Conservation (phyloP, 768 basidiomycete species). For the Suillus variegatus region DNA sequence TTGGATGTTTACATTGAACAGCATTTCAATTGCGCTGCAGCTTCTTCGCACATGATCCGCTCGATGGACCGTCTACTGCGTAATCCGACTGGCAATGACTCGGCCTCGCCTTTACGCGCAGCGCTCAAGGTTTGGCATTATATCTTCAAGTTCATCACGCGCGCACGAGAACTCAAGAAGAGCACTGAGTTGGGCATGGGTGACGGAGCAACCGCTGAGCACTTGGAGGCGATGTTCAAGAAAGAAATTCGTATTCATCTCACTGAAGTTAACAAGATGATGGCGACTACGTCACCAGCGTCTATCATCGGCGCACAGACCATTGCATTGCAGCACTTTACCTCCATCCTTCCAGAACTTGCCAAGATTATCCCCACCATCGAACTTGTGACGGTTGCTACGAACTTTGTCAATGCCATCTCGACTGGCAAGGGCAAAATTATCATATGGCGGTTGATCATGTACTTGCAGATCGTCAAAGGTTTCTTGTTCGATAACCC, state of each 20-base stretch:
- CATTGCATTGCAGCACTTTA: constrained; percentile 90
- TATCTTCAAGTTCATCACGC: constrained; percentile 91
- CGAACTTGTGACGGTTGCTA: constrained; percentile 85
- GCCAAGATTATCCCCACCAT: constrained; percentile 76
- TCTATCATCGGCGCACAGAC: constrained; percentile 97
- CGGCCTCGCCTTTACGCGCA: constrained; percentile 77
- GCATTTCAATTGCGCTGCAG: constrained; percentile 81
- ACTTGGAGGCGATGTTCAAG: constrained; percentile 84
- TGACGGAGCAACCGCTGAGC: constrained; percentile 80
- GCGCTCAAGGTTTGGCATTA: constrained; percentile 97
- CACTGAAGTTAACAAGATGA: constrained; percentile 82
- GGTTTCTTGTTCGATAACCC: constrained; percentile 85
- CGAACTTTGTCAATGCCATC: constrained; percentile 85
- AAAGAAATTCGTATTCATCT: constrained; percentile 79
- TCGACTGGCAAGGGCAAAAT: constrained; percentile 81
- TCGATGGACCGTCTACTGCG: constrained; percentile 84
- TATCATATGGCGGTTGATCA: constrained; percentile 89
- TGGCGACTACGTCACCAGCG: constrained; percentile 74
- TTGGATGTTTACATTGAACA: constrained; percentile 91
- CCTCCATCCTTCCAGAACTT: constrained; percentile 87
- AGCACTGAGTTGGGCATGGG: constrained; percentile 77
- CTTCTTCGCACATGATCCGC: constrained; percentile 81
- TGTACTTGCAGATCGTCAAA: constrained; percentile 91
- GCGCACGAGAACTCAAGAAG: constrained; percentile 88
- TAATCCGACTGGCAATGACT: constrained; percentile 70